Percentiles rank a stretch among this genome's conserved stretches.
These are phyloP conservation scores for Aphanomyces invadans DNA, from an alignment of 352 stramenopile species.

Conservation along the genomic window DNA sequence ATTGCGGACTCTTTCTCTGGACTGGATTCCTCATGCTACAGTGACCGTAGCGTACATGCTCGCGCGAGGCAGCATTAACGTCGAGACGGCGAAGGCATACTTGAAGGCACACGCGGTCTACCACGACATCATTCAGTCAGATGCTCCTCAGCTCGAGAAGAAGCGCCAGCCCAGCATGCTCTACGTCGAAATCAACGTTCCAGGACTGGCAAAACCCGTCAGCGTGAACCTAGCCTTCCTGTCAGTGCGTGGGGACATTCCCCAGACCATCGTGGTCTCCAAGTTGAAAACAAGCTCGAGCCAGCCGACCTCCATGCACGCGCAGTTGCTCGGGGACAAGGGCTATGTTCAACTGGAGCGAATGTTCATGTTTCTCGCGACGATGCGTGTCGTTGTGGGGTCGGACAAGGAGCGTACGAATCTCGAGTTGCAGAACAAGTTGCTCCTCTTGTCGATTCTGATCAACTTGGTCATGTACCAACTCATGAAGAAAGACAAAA, in stretches of 20 bases:
- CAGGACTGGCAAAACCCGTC: conserved; percentile 53
- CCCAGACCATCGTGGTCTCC: conserved; percentile 74
- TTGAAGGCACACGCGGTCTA: conserved; percentile 72
- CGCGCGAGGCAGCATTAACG: conserved; percentile 64
- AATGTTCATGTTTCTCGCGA: conserved; percentile 76
- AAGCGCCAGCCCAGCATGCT: conserved; percentile 63
- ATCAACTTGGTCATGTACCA: conserved; percentile 79
- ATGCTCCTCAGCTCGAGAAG: conserved; percentile 30
- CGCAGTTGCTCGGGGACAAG: conserved; percentile 69
- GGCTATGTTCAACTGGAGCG: conserved; percentile 83
- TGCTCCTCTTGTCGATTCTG: conserved; percentile 72
- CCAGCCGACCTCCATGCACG: conserved; percentile 44
- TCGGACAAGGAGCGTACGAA: conserved; percentile 50
- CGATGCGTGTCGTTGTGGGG: conserved; percentile 69
- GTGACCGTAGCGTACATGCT: conserved; percentile 64
- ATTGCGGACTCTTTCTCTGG: neutral
- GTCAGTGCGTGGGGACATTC: conserved; percentile 53
- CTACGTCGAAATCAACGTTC: conserved; percentile 74
- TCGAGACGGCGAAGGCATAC: conserved; percentile 80
- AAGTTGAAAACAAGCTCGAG: conserved; percentile 23
- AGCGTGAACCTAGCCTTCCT: conserved; percentile 81
- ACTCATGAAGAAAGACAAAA: conserved; percentile 52
- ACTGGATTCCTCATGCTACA: neutral
- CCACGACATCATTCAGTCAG: conserved; percentile 53
- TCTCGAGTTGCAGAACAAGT: conserved; percentile 72